Base-by-base conservation (phyloP, 2,329 filamentous ascomycete genomes). In the Talaromyces sp. region DNA sequence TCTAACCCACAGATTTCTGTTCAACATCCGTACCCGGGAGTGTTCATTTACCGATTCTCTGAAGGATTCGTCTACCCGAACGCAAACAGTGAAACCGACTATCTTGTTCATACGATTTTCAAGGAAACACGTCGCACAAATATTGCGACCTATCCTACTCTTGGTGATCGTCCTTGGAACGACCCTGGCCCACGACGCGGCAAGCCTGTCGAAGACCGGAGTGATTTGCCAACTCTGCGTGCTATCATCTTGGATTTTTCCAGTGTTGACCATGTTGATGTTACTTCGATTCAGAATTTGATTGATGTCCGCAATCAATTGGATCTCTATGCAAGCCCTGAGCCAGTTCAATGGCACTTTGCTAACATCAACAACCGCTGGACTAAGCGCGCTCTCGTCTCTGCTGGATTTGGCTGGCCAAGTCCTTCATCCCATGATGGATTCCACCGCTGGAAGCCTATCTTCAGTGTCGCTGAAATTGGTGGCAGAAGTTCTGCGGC, bases 1-100 rank as follows among this genome's bases (percentile, higher is more conserved):
- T 93, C 92, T 1, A 98, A 98, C 76, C 94, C 94, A 0, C 84
- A 89, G 31, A 84, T 98, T 56, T 85, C 90, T 11, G 83, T 96
- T n/a, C 84, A 91, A 67, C 87, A 87, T 63, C 93, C 95, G 0
- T 92, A 95, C 72, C 94, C 94, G 0, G 95, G 95, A 61, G 86
- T 99, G 69, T 96, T 98, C 79, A 96, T 98, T 73, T 98, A 96
- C 81, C 89, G 94, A 52, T 97, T 97, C 78, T 88, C 90, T 0
- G 94, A 98, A 80, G 92, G 93, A 50, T 97, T 96, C 84, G 96
- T 95, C 79, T 99, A 98, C 73, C 92, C 94, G 67, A 99, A 97
- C 71, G 93, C 93, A 22, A 92, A 92, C 72, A 89, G 92, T 75
- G 93, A 96, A 69, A 86, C 97, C 64, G 93, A 97, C 73, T 87